Evolutionary conservation across 176 grass and related monocot species (phyloP).

Genomic region (Eleusine coracana): DNA sequence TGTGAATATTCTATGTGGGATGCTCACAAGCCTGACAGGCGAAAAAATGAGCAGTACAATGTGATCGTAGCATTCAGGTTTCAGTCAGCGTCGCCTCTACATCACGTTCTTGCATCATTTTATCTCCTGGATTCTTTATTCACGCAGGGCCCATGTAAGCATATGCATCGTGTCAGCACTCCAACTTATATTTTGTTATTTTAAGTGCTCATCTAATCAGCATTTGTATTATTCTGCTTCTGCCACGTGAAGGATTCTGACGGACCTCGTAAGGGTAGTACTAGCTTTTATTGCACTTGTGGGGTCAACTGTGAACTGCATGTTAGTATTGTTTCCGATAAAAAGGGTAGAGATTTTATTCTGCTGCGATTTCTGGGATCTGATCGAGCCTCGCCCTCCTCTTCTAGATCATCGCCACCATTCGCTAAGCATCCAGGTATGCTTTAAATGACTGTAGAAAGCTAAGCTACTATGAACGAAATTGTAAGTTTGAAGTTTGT

Average conservation of each 20-base stretch:
- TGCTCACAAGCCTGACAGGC: neutral
- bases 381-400: conserved; percentile 17
- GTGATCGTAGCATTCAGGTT: conserved; percentile 31
- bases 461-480: neutral
- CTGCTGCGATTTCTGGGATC: conserved; percentile 24
- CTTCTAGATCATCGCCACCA: neutral
- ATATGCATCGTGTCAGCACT: conserved; percentile 44
- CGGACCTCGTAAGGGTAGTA: neutral
- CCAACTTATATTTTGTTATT: conserved; percentile 3
- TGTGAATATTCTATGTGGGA: neutral
- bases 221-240: conserved; percentile 36
- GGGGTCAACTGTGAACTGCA: conserved; percentile 25
- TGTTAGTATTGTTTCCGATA: neutral
- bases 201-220: conserved; percentile 48
- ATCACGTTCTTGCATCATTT: conserved; percentile 21
- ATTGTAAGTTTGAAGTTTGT: neutral
- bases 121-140: conserved; percentile 20
- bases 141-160: neutral
- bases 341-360: conserved; percentile 30
- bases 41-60: neutral
- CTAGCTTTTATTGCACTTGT: conserved; percentile 16
- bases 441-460: neutral
- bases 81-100: conserved; percentile 36
- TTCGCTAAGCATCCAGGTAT: neutral
- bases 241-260: conserved; percentile 36